Percentiles rank a stretch among this genome's conserved stretches.
phyloP scores from a whole-genome alignment of 371 early-diverging fungal species.

The Umbelopsis sp. region DNA sequence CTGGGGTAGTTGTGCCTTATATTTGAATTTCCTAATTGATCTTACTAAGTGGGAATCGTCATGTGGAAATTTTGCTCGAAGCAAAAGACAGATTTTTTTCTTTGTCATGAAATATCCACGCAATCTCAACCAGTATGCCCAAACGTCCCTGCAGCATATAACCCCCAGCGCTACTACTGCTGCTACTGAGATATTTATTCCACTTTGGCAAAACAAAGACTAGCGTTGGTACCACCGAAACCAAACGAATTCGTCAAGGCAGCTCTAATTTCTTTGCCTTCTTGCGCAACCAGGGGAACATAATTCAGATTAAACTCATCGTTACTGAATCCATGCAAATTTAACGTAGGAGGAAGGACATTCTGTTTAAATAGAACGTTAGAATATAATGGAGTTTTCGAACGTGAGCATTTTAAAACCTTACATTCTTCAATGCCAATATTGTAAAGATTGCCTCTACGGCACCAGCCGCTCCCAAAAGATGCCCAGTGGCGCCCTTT shows the following conservation, averaged over 20 bases:
- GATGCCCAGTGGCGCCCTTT: constrained; percentile 92
- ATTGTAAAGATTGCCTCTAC: constrained; percentile 93
- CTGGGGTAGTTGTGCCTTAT: not conserved
- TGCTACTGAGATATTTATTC: constrained; percentile 6
- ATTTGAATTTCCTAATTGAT: not conserved
- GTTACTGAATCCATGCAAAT: constrained; percentile 63
- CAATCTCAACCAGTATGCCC: no score
- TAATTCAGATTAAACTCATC: constrained; percentile 79
- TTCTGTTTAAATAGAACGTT: constrained; percentile 42
- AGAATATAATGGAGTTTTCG: constrained; percentile 3
- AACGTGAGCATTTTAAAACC: constrained; percentile 16
- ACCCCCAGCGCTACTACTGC: not conserved
- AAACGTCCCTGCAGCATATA: not conserved
- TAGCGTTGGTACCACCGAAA: constrained; percentile 96
- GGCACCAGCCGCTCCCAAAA: constrained; percentile 94
- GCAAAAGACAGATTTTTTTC: no score
- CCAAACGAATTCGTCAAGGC: constrained; percentile 95
- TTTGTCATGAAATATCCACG: no score
- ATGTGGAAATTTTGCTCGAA: not conserved
- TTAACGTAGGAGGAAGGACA: constrained; percentile 84
- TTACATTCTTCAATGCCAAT: constrained; percentile 70
- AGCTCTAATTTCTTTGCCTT: constrained; percentile 56
- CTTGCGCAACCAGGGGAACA: constrained; percentile 69
- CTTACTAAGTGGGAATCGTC: not conserved
- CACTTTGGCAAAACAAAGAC: constrained; percentile 72